phyloP scores from a whole-genome alignment of 1,284 basidiomycete species.

The Cutaneotrichosporon cyanovorans region DNA sequence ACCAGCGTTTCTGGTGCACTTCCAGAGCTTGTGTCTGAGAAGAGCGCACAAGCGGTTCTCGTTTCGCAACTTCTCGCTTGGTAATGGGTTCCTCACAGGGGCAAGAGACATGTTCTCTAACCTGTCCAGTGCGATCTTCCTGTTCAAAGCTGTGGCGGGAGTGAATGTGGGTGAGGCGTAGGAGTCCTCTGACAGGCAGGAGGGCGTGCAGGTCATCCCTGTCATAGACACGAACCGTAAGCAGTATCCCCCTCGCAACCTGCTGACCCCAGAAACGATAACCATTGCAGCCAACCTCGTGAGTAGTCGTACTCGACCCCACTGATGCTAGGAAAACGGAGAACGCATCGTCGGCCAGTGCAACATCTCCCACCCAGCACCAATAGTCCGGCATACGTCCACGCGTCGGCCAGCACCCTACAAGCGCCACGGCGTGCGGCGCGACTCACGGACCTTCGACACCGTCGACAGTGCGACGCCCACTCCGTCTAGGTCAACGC shows the following conservation, averaged over 20 bases:
- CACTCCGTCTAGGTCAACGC: conserved; percentile 11
- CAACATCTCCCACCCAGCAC: conserved; percentile 82
- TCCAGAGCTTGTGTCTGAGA: conserved; percentile 76
- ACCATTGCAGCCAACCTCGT: conserved; percentile 92
- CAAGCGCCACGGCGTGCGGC: conserved; percentile 13
- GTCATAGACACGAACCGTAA: conserved; percentile 84
- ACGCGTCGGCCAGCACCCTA: neutral
- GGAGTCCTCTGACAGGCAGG: conserved; percentile 10
- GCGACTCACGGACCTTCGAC: conserved; percentile 43
- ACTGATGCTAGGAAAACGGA: conserved; percentile 59
- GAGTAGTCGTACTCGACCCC: conserved; percentile 27
- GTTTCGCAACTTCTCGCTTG: conserved; percentile 63
- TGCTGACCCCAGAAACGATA: conserved; percentile 54
- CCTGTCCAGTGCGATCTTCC: conserved; percentile 85
- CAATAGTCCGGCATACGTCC: neutral
- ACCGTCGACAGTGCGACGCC: conserved; percentile 28
- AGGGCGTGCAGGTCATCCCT: conserved; percentile 56
- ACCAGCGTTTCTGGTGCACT: conserved; percentile 78
- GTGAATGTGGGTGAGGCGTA: conserved; percentile 33
- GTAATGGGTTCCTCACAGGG: conserved; percentile 82
- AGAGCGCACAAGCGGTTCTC: conserved; percentile 87
- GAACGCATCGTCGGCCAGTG: conserved; percentile 83
- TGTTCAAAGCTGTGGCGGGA: conserved; percentile 86
- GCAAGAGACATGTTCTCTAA: conserved; percentile 80
- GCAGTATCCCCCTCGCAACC: neutral